These are phyloP conservation scores for Maudiozyma turicensis DNA, from an alignment of 805 yeast genomes.

Conservation along the genomic window DNA sequence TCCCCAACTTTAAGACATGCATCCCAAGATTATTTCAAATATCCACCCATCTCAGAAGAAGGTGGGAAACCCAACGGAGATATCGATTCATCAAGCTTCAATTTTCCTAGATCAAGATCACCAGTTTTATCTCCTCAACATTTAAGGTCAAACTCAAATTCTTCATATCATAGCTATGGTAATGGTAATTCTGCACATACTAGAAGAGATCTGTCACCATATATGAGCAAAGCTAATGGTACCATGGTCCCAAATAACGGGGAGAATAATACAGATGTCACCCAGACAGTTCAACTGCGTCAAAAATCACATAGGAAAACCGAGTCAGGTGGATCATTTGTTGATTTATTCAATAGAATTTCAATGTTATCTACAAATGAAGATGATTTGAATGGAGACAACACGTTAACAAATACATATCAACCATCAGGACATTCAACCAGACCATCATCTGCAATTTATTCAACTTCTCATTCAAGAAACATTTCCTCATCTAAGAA, in stretches of 20 bases:
- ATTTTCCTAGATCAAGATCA: not conserved
- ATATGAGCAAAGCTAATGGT: not conserved
- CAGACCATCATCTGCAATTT: conserved; percentile 31
- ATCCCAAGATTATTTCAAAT: not conserved
- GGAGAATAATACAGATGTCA: not conserved
- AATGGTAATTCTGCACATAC: not conserved
- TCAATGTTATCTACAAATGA: conserved; percentile 19
- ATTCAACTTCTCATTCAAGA: conserved; percentile 13
- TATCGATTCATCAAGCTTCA: not conserved
- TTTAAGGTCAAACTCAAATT: not conserved
- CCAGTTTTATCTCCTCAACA: not conserved
- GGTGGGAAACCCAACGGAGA: not conserved
- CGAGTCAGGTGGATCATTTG: conserved; percentile 28
- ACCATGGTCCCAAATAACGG: not conserved
- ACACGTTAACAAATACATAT: not conserved
- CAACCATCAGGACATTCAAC: conserved; percentile 1
- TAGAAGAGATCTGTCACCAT: not conserved
- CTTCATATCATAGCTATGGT: not conserved
- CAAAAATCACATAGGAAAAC: conserved; percentile 18
- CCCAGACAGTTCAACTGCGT: not conserved
- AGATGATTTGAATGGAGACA: not conserved
- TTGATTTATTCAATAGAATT: conserved; percentile 27
- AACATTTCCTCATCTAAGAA: conserved; percentile 5
- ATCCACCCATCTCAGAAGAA: conserved; percentile 1
- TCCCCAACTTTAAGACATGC: not conserved